Evolutionary conservation across 352 stramenopile species (phyloP), one percentile per base, ranked within the genome.

Genomic region (Phytopythium delawarense): DNA sequence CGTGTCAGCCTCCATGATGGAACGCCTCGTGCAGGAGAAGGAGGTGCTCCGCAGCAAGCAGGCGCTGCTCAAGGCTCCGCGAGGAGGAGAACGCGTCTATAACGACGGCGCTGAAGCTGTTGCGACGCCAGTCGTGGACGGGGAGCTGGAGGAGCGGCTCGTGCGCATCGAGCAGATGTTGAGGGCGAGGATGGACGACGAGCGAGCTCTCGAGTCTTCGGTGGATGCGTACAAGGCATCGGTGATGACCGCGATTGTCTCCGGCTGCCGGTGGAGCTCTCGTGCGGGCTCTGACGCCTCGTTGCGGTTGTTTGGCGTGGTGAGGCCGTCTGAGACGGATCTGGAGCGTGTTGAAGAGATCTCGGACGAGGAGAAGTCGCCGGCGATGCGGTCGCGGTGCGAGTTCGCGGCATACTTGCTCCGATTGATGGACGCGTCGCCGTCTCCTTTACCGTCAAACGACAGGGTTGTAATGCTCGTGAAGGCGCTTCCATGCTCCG

Each of bases 11-110:
- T 76, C 74, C 21, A 86, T 84, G 73, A 70, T 74, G 57, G 71
- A 88, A 49, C 68, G 71, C 2, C 52, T 90, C 2, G 61, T 75
- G 7, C 75, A 84, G 23, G 79, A 88, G 62, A 86, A 82, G 40
- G 69, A 80, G n/a, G 57, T 54, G 16, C 62, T 90, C 35, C 59
- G 34, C 11, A 58, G 65, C 12, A 87, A 87, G 46, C 73, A 76
- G 23, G 63, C 72, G 32, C 45, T 76, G n/a, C 25, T 72, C 15
- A 46, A 46, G 20, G 2, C 42, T n/a, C 23, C 7, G 8, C 8
- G 21, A 11, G 21, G 39, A 39, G 28, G 35, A 13, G n/a, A 50
- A 2, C 34, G 25, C 13, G 2, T 37, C 2, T 9, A 40, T 7
- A 32, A 7, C 25, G 32, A 18, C 25, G 12, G 34, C 35, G 18